phyloP scores from a whole-genome alignment of 495 filamentous ascomycete species.

The Aspergillus hancockii region DNA sequence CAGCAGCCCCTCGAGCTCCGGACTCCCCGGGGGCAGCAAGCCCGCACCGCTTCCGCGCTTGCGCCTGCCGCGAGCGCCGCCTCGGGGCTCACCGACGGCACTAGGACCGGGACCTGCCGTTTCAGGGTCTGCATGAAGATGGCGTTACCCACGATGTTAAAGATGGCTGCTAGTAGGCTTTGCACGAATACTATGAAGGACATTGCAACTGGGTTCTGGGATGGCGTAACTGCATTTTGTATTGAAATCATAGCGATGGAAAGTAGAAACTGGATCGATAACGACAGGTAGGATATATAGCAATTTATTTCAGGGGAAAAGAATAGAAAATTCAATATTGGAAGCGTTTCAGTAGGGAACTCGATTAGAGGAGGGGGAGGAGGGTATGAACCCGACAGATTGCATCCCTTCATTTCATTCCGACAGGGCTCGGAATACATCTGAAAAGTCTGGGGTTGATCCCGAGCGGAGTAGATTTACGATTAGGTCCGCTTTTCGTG shows the following conservation, averaged over 20 bases:
- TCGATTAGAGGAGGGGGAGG: neutral
- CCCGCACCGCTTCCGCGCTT: neutral
- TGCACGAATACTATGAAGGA: neutral
- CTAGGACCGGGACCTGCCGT: neutral
- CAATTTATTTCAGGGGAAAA: neutral
- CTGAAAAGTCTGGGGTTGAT: neutral
- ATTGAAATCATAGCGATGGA: slow-evolving; percentile 33
- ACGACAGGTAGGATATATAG: neutral
- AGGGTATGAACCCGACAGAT: neutral
- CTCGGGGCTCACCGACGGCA: neutral
- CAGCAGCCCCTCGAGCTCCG: neutral
- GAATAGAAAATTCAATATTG: neutral
- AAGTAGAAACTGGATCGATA: neutral
- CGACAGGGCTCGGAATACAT: neutral
- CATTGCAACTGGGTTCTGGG: neutral
- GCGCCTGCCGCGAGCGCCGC: neutral
- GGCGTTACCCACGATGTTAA: neutral
- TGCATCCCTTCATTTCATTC: neutral
- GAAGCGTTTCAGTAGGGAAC: neutral
- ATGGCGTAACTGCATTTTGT: slow-evolving; percentile 24
- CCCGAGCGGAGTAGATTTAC: neutral
- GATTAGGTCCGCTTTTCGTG: neutral
- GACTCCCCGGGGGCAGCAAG: neutral
- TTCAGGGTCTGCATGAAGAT: neutral
- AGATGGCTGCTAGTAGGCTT: neutral